These are phyloP conservation scores for Hordeum pubiflorum DNA, from an alignment of 202 grass and related monocot genomes.

Conservation along the genomic window DNA sequence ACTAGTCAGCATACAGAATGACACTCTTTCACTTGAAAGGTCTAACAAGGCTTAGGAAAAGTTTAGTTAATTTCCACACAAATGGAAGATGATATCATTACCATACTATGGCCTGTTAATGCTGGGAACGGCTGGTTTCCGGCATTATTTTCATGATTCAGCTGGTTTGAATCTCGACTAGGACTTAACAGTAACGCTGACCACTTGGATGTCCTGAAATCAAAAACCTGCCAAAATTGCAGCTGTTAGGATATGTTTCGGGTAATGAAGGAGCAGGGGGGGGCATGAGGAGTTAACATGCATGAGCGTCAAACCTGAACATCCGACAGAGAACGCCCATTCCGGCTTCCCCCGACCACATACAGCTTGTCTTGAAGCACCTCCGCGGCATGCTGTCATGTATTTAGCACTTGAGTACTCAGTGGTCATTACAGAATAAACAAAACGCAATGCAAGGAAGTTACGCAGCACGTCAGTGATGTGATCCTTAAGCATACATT, in stretches of 20 bases:
- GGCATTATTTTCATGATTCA: conserved; percentile 41
- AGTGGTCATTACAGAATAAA: background rate
- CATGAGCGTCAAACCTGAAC: conserved; percentile 47
- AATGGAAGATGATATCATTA: conserved; percentile 25
- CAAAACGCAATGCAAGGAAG: background rate
- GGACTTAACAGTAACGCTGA: conserved; percentile 33
- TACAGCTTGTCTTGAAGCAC: conserved; percentile 68
- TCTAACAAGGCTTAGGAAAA: background rate
- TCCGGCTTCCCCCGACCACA: conserved; percentile 80
- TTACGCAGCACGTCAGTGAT: too few relatives aligned
- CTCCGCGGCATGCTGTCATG: conserved; percentile 73
- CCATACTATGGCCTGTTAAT: conserved; percentile 72
- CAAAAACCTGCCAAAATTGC: conserved; percentile 50
- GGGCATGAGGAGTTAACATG: background rate
- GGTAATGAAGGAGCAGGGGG: background rate
- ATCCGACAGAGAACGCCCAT: conserved; percentile 79
- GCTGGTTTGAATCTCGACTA: conserved; percentile 33
- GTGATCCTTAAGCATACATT: background rate
- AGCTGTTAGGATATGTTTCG: background rate
- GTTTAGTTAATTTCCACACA: background rate
- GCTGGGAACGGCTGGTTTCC: conserved; percentile 50
- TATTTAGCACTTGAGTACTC: background rate
- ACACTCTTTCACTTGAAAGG: background rate
- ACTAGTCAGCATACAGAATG: conserved; percentile 8
- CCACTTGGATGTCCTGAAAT: conserved; percentile 83